phyloP scores from a whole-genome alignment of 257 asterid species.

The Solanum tacnaense region DNA sequence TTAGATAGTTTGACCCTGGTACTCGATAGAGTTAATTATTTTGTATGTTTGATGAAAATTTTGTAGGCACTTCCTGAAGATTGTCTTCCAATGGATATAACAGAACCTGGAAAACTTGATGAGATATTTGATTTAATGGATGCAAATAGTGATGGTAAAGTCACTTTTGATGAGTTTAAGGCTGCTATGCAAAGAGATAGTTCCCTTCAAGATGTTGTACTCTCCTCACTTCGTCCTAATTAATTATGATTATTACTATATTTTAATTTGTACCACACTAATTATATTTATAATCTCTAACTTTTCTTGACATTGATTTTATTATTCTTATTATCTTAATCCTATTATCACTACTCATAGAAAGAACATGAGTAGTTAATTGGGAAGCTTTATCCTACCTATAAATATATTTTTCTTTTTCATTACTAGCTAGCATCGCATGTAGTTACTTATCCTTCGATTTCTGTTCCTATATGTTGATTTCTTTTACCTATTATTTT shows the following conservation, averaged over 20 bases:
- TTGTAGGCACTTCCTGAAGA: constrained; percentile 77
- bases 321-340: too few relatives aligned
- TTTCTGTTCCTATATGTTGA: too few relatives aligned
- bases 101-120: constrained; percentile 78
- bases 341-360: neutral
- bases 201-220: constrained; percentile 69
- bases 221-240: constrained; percentile 67
- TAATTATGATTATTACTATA: neutral
- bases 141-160: constrained; percentile 74
- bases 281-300: neutral
- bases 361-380: neutral
- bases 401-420: too few relatives aligned
- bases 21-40: neutral
- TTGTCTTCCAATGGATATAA: constrained; percentile 56
- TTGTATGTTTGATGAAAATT: neutral
- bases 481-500: too few relatives aligned
- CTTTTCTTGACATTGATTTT: neutral
- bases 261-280: neutral
- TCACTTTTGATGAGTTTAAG: constrained; percentile 74
- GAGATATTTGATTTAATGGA: constrained; percentile 82
- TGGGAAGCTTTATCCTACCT: too few relatives aligned
- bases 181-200: constrained; percentile 82
- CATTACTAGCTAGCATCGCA: neutral
- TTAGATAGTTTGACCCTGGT: neutral
- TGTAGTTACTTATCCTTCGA: neutral